phyloP scores from a whole-genome alignment of 2,329 filamentous ascomycete species.

The Apiospora pterosperma region DNA sequence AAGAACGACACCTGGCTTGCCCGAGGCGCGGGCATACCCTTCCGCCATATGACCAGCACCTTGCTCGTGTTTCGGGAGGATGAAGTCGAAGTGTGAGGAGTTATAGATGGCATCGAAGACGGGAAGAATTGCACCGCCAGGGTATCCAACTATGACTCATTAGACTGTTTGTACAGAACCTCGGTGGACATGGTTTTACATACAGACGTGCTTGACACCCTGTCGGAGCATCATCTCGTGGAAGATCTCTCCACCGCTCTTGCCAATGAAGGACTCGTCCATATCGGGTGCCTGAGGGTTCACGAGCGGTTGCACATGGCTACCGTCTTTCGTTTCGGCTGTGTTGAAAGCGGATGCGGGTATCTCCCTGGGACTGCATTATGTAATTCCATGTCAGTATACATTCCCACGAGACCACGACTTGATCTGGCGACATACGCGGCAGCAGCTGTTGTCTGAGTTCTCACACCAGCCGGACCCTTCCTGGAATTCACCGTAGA shows the following conservation, averaged over 20 bases:
- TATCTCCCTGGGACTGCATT: conserved; percentile 42
- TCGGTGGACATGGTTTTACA: conserved; percentile 34
- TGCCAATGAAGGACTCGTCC: conserved; percentile 92
- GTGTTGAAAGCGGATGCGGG: conserved; percentile 63
- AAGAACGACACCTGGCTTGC: conserved; percentile 91
- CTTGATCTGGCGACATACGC: conserved; percentile 47
- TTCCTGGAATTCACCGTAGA: conserved; percentile 33
- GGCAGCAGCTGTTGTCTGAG: conserved; percentile 47
- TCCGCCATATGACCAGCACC: conserved; percentile 98
- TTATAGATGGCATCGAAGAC: conserved; percentile 99
- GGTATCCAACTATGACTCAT: conserved; percentile 68
- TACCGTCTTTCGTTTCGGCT: conserved; percentile 38
- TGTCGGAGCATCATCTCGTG: conserved; percentile 98
- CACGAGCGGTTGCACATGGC: conserved; percentile 68
- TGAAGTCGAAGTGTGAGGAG: conserved; percentile 93
- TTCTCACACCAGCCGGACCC: conserved; percentile 38
- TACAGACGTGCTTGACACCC: conserved; percentile 90
- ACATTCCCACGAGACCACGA: background rate
- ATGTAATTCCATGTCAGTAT: conserved; percentile 4
- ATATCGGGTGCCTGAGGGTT: conserved; percentile 59
- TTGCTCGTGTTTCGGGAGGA: conserved; percentile 94
- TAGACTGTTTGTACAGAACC: conserved; percentile 6
- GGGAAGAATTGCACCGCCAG: conserved; percentile 92
- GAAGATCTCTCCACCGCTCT: conserved; percentile 94
- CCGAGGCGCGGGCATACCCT: conserved; percentile 90